phyloP scores from a whole-genome alignment of 2,329 filamentous ascomycete species.

The Colletotrichum falcatum region DNA sequence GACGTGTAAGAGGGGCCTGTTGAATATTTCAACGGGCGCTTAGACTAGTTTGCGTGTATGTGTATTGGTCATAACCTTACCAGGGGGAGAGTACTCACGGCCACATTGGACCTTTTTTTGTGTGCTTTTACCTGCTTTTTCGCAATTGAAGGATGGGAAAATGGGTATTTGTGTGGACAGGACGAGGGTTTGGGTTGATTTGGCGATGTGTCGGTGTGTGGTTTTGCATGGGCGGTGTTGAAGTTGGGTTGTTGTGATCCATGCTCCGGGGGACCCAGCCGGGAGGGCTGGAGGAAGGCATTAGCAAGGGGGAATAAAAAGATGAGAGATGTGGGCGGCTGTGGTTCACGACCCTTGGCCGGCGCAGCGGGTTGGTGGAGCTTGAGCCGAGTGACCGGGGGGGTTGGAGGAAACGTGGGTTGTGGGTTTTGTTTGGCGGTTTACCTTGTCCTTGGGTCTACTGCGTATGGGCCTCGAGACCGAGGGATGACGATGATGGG shows the following conservation, averaged over 20 bases:
- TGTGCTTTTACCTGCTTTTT: constrained; percentile 1
- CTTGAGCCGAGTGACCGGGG: not conserved
- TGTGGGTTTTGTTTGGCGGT: constrained; percentile 27
- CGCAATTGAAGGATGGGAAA: not conserved
- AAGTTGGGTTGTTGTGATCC: not conserved
- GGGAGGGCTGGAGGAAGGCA: not conserved
- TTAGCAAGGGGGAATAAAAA: not conserved
- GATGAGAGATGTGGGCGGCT: not conserved
- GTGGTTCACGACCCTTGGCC: constrained; percentile 10
- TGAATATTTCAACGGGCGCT: constrained; percentile 1
- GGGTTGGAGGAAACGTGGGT: constrained; percentile 23
- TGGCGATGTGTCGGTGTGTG: constrained; percentile 17
- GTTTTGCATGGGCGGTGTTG: constrained; percentile 14
- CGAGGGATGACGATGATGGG: constrained; percentile 10
- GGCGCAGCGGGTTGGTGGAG: constrained; percentile 14
- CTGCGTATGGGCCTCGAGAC: not conserved
- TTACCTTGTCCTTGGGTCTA: constrained; percentile 29
- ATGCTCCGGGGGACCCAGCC: not conserved
- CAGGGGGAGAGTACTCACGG: not conserved
- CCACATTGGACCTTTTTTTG: constrained; percentile 4
- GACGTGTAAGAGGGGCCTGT: not conserved
- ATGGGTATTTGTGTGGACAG: constrained; percentile 18
- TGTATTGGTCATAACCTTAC: constrained; percentile 3
- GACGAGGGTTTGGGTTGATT: constrained; percentile 11
- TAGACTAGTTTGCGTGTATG: constrained; percentile 2